These are phyloP conservation scores for Xylaria castorea DNA, from an alignment of 495 filamentous ascomycete species.

Conservation along the genomic window DNA sequence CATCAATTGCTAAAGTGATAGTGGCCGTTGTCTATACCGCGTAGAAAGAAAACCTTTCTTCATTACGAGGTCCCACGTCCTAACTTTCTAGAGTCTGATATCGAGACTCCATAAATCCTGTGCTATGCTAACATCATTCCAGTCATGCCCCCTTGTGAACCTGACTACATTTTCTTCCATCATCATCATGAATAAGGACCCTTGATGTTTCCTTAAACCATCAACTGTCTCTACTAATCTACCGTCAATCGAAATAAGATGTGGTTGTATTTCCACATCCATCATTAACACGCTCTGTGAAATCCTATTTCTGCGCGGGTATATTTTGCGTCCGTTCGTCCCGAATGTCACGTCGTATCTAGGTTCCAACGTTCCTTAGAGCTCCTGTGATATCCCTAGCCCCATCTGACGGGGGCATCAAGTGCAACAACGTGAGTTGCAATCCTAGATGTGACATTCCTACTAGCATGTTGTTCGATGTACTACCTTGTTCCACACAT, in stretches of 20 bases:
- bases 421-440: constrained; percentile 5
- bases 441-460: background rate
- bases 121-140: constrained; percentile 24
- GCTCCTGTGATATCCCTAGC: background rate
- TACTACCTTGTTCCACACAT: background rate
- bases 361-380: constrained; percentile 6
- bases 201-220: constrained; percentile 4
- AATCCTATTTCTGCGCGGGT: constrained; percentile 8
- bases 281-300: constrained; percentile 20
- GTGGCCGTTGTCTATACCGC: background rate
- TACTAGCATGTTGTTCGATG: background rate
- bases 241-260: background rate
- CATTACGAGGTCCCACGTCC: background rate
- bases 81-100: constrained; percentile 6
- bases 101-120: constrained; percentile 22
- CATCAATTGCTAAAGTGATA: background rate
- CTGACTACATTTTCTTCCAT: constrained; percentile 18
- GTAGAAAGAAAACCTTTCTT: constrained; percentile 1
- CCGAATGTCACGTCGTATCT: background rate
- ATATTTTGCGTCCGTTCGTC: constrained; percentile 3
- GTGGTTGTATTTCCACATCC: background rate
- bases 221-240: background rate
- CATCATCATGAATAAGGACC: constrained; percentile 24
- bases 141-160: constrained; percentile 13
- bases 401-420: background rate